Percentiles rank a stretch among this genome's conserved stretches.
phyloP scores from a whole-genome alignment of 768 basidiomycete genomes.

The Boletus huronensis region DNA sequence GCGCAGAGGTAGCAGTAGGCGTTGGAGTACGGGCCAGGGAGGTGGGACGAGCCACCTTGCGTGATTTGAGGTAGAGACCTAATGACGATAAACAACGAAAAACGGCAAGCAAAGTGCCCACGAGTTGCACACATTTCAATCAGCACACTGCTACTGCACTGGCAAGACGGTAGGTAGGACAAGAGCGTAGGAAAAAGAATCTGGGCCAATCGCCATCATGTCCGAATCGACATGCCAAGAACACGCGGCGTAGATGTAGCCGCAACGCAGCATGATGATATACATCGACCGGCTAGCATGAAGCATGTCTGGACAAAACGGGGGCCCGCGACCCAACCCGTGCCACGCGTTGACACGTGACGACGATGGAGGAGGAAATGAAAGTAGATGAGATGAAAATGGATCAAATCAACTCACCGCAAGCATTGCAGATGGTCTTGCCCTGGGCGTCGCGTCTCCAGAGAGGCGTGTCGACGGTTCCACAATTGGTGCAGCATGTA shows the following conservation, averaged over 20 bases:
- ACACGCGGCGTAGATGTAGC: constrained; percentile 34
- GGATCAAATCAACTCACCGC: constrained; percentile 59
- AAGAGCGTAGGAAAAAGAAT: constrained; percentile 31
- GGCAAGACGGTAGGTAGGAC: constrained; percentile 32
- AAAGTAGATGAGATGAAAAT: constrained; percentile 34
- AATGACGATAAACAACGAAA: constrained; percentile 33
- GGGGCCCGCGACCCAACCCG: constrained; percentile 33
- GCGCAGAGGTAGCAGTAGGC: constrained; percentile 31
- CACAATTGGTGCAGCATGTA: constrained; percentile 64
- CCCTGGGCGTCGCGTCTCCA: constrained; percentile 83
- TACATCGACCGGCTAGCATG: constrained; percentile 30
- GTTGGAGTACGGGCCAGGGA: constrained; percentile 46
- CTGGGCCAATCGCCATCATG: constrained; percentile 35
- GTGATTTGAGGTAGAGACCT: constrained; percentile 86
- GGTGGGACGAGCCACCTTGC: constrained; percentile 69
- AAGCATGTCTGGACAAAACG: constrained; percentile 25
- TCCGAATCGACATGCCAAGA: constrained; percentile 33
- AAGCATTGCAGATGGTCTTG: constrained; percentile 84
- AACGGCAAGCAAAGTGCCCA: constrained; percentile 33
- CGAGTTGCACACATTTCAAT: constrained; percentile 40
- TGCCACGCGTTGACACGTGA: constrained; percentile 40
- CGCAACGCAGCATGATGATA: constrained; percentile 34
- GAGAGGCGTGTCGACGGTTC: constrained; percentile 73
- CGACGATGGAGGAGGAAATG: constrained; percentile 29
- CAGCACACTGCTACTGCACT: constrained; percentile 37